Conservation (phyloP, 2,329 filamentous ascomycete species). For the Cladophialophora psammophila region DNA sequence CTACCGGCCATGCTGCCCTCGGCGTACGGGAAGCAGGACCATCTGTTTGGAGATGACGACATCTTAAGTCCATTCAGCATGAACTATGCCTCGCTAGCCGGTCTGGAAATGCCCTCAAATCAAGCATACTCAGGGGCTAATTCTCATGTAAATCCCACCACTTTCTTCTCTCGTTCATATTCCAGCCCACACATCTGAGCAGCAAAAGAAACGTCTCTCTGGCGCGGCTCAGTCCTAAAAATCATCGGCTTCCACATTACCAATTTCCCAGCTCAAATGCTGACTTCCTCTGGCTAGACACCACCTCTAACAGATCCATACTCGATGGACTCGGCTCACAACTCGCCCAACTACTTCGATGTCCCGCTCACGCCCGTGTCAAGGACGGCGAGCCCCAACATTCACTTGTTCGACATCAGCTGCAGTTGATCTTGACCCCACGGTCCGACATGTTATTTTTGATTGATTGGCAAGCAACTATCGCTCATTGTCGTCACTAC, state of each 20-base stretch:
- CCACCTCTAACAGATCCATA: constrained; percentile 49
- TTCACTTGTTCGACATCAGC: constrained; percentile 40
- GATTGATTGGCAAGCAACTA: not conserved
- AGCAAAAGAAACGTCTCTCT: constrained; percentile 22
- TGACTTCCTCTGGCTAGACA: constrained; percentile 45
- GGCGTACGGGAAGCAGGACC: constrained; percentile 59
- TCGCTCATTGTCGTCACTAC: constrained; percentile 12
- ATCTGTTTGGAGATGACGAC: constrained; percentile 60
- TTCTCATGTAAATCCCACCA: constrained; percentile 54
- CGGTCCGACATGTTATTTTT: not conserved
- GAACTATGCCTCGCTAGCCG: constrained; percentile 66
- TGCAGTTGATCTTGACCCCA: constrained; percentile 27
- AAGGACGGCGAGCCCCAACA: constrained; percentile 50
- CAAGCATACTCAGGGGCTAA: constrained; percentile 48
- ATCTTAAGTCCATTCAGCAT: constrained; percentile 67
- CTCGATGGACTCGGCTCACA: constrained; percentile 52
- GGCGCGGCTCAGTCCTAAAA: constrained; percentile 25
- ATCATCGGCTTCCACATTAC: constrained; percentile 17
- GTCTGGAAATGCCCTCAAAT: constrained; percentile 58
- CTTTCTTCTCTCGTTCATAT: constrained; percentile 39
- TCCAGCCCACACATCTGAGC: constrained; percentile 35
- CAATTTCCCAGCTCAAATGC: constrained; percentile 36
- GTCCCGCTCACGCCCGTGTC: constrained; percentile 54
- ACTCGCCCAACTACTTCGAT: constrained; percentile 50
- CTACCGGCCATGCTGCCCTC: constrained; percentile 53